phyloP scores from a whole-genome alignment of 495 filamentous ascomycete species.

The Aspergillus taichungensis region DNA sequence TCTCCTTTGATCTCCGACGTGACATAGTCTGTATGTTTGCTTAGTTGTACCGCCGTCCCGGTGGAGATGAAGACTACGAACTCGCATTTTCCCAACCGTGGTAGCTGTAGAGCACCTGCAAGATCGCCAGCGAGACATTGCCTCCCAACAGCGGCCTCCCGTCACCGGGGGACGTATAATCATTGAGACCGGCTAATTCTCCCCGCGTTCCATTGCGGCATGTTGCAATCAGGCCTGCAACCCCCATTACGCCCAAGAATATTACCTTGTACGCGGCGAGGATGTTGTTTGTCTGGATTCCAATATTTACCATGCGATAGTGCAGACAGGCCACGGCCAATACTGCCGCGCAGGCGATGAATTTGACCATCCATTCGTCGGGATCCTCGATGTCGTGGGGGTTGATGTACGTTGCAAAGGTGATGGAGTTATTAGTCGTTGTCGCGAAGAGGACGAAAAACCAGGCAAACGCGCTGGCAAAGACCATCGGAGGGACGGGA shows the following conservation, averaged over 20 bases:
- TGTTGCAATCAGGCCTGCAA: not conserved
- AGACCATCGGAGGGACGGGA: not conserved
- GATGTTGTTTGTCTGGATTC: not conserved
- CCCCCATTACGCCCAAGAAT: not conserved
- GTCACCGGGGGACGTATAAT: not conserved
- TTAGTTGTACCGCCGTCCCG: not conserved
- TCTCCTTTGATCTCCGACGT: not conserved
- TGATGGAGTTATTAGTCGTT: not conserved
- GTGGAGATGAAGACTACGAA: not conserved
- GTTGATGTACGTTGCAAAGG: not conserved
- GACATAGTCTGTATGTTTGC: not conserved
- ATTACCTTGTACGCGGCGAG: not conserved
- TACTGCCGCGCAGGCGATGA: not conserved
- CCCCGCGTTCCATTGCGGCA: not conserved
- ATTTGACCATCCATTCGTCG: not conserved
- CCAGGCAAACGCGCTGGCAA: not conserved
- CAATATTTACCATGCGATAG: not conserved
- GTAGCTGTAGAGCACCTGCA: not conserved
- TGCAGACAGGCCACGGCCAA: not conserved
- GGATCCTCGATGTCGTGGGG: not conserved
- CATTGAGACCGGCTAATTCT: not conserved
- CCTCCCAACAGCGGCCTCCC: not conserved
- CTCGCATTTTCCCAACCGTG: not conserved
- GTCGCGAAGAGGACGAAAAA: not conserved
- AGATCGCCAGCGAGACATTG: not conserved